Evolutionary conservation across 1,139 yeast species (phyloP).

Genomic region (Casaregolazyma lundiana): DNA sequence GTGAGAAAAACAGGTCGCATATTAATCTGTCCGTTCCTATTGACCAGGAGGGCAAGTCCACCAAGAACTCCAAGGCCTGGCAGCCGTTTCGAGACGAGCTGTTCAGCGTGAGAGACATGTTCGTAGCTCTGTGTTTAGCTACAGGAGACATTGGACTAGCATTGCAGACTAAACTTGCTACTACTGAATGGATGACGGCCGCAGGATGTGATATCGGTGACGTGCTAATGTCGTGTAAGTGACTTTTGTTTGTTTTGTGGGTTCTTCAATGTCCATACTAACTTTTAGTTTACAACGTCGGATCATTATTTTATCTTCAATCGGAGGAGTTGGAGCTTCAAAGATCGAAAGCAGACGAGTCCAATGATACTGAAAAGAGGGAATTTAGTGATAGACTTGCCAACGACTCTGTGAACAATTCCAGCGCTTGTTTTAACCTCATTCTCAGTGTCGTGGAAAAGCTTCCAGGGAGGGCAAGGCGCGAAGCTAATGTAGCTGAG

Average conservation of each 20-base stretch:
- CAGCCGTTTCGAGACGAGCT: slow-evolving; percentile 72
- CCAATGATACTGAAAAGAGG: slow-evolving; percentile 26
- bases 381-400: slow-evolving; percentile 16
- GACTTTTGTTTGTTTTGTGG: background rate
- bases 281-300: slow-evolving; percentile 56
- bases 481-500: slow-evolving; percentile 48
- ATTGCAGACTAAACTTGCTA: slow-evolving; percentile 55
- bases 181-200: slow-evolving; percentile 68
- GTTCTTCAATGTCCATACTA: background rate
- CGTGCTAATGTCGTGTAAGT: slow-evolving; percentile 45
- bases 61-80: slow-evolving; percentile 38
- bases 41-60: slow-evolving; percentile 17
- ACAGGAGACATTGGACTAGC: slow-evolving; percentile 65
- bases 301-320: slow-evolving; percentile 65
- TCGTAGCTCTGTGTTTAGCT: slow-evolving; percentile 61
- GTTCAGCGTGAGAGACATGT: slow-evolving; percentile 66
- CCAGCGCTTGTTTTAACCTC: slow-evolving; percentile 22
- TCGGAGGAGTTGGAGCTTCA: slow-evolving; percentile 61
- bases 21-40: slow-evolving; percentile 18
- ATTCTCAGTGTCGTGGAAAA: slow-evolving; percentile 53
- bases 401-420: slow-evolving; percentile 21
- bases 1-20: slow-evolving; percentile 16
- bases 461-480: slow-evolving; percentile 42
- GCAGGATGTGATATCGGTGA: slow-evolving; percentile 68
- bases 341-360: slow-evolving; percentile 32